Percentiles rank a stretch among this genome's conserved stretches.
phyloP scores from a whole-genome alignment of 352 stramenopile species.

The Phytopythium mirpurense region DNA sequence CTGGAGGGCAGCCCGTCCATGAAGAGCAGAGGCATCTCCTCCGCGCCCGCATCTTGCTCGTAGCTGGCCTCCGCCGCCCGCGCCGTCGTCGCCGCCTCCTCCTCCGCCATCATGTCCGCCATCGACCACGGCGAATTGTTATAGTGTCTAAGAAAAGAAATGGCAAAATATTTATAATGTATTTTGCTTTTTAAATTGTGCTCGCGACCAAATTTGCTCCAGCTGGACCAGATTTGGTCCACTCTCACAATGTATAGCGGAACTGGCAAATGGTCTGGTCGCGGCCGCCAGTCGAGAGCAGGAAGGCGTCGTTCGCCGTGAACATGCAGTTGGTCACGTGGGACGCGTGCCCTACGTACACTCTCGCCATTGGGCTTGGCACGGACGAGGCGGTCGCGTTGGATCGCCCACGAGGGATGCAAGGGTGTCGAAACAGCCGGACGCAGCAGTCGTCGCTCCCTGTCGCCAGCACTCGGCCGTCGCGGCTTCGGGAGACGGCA shows the following conservation, averaged over 20 bases:
- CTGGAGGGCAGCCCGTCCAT: conserved; percentile 58
- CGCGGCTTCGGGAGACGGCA: conserved; percentile 33
- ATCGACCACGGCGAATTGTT: too few species aligned
- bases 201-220: too few species aligned
- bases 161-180: too few species aligned
- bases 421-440: conserved; percentile 67
- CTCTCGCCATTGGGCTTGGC: not conserved
- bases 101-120: too few species aligned
- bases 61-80: too few species aligned
- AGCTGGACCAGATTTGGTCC: too few species aligned
- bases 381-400: not conserved
- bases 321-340: conserved; percentile 71
- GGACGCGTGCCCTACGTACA: conserved; percentile 46
- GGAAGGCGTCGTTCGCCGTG: conserved; percentile 53
- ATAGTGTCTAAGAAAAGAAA: too few species aligned
- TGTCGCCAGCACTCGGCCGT: conserved; percentile 37
- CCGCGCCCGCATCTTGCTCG: conserved; percentile 18
- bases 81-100: too few species aligned
- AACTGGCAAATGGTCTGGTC: conserved; percentile 86
- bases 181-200: too few species aligned
- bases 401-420: conserved; percentile 6
- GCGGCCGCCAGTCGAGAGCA: conserved; percentile 64
- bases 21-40: conserved; percentile 78
- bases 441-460: conserved; percentile 56
- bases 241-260: conserved; percentile 6